These are phyloP conservation scores for Cucumis hystrix DNA, from an alignment of 306 rosid species.

Conservation along the genomic window DNA sequence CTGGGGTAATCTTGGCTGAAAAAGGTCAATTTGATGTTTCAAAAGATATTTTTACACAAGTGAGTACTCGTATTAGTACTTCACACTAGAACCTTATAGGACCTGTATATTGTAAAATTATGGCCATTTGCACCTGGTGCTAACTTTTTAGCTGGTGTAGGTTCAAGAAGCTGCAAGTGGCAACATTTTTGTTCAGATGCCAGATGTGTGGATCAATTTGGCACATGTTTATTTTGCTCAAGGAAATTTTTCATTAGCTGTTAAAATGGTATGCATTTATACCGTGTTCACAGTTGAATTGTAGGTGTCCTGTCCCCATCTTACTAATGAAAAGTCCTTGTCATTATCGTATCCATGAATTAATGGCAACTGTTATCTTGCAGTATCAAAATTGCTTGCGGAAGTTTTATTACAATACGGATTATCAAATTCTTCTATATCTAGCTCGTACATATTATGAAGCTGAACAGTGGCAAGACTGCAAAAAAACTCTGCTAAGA, in stretches of 20 bases:
- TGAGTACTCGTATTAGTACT: constrained; percentile 4
- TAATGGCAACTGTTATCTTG: constrained; percentile 27
- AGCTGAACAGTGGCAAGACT: constrained; percentile 99
- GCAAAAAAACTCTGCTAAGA: constrained; percentile 80
- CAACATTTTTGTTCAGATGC: constrained; percentile 95
- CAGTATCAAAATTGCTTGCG: constrained; percentile 99
- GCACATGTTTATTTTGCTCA: constrained; percentile 98
- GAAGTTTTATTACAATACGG: constrained; percentile 85
- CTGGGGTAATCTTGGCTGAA: constrained; percentile 92
- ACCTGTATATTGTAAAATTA: constrained; percentile 9
- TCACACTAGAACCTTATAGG: constrained; percentile 2
- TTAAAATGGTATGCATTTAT: constrained; percentile 65
- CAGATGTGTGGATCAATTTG: constrained; percentile 97
- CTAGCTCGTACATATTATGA: constrained; percentile 94
- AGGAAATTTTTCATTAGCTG: constrained; percentile 87
- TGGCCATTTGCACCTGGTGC: constrained; percentile 5
- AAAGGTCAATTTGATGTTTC: constrained; percentile 99
- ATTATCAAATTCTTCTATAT: constrained; percentile 88
- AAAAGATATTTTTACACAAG: constrained; percentile 21
- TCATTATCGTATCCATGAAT: constrained; percentile 11
- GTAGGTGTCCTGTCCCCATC: constrained; percentile 9
- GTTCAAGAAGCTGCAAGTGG: constrained; percentile 99
- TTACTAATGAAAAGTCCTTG: constrained; percentile 1
- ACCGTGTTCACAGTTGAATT: constrained; percentile 4
- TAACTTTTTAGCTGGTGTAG: constrained; percentile 29